phyloP scores from a whole-genome alignment of 176 grass and related monocot species.

The Carex parvula region DNA sequence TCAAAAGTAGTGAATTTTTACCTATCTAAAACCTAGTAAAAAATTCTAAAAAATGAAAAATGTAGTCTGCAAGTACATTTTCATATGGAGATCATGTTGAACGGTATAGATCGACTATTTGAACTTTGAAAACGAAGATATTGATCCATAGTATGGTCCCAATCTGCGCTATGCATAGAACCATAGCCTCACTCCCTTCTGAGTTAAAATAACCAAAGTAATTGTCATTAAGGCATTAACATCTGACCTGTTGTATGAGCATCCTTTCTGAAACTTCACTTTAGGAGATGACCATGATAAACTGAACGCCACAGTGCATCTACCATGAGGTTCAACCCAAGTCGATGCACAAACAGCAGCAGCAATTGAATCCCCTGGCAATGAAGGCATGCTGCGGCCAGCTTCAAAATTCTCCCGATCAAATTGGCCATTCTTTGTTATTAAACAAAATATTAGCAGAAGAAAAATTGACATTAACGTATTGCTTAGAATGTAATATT shows the following conservation, averaged over 20 bases:
- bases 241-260: conserved; percentile 78
- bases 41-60: no score
- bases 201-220: conserved; percentile 19
- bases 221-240: background rate
- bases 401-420: conserved; percentile 55
- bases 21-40: no score
- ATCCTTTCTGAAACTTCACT: conserved; percentile 98
- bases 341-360: conserved; percentile 83
- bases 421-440: conserved; percentile 65
- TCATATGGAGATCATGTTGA: no score
- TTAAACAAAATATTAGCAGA: conserved; percentile 20
- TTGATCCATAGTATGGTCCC: no score
- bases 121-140: no score
- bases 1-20: no score
- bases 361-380: conserved; percentile 59
- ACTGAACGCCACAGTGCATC: conserved; percentile 80
- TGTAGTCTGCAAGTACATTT: no score
- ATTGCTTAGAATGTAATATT: background rate
- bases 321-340: conserved; percentile 93
- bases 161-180: no score
- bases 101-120: no score
- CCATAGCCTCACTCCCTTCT: background rate
- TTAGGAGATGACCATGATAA: conserved; percentile 92
- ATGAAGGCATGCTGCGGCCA: conserved; percentile 65
- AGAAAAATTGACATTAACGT: background rate